Evolutionary conservation across 2,329 filamentous ascomycete genomes (phyloP), one percentile per base, ranked within the genome.

Genomic region (Neonectria magnoliae): DNA sequence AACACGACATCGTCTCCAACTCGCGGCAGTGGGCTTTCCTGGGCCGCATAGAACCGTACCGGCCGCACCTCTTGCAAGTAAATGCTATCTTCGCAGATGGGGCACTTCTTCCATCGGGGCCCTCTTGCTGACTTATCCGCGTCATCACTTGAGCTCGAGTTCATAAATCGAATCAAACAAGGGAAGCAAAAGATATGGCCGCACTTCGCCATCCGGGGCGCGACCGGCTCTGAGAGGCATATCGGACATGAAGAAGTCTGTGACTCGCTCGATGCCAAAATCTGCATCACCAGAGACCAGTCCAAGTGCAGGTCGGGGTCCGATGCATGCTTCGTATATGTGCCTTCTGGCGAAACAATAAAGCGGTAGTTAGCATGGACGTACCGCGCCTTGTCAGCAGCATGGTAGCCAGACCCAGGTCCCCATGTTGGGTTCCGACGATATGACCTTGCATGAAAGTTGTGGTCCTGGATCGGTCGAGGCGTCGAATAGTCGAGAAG

Each of bases 331-430:
- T 88, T 87, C 64, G 88, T 86, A 77, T 98, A 99, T 74, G 91
- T 88, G 62, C 89, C 91, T 60, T 88, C 86, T 4, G 96, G 95
- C 65, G 93, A 90, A 56, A 99, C 94, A 64, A 99, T 91, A 78
- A 99, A 99, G 60, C 96, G 91, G 77, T 99, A 99, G 79, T 99
- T 99, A 69, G 96, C 94, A 78, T 99, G 94, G 16, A 99, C 87
- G 62, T 86, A 95, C 85, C 92, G 90, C 62, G 94, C 92, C 81
- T 98, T 98, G 79, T 99, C 96, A 47, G 90, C 88, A 14, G 93
- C 90, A 79, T 98, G 94, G 78, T 97, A 93, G 27, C 94, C 94
- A 38, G 94, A 97, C 4, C 94, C 93, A 44, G 93, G 84, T 0
- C 93, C 93, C 91, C 92, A 97, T 2, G 91, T 91, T 48, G 91